Evolutionary conservation across 495 filamentous ascomycete species (phyloP).

Genomic region (Xylona heveae): DNA sequence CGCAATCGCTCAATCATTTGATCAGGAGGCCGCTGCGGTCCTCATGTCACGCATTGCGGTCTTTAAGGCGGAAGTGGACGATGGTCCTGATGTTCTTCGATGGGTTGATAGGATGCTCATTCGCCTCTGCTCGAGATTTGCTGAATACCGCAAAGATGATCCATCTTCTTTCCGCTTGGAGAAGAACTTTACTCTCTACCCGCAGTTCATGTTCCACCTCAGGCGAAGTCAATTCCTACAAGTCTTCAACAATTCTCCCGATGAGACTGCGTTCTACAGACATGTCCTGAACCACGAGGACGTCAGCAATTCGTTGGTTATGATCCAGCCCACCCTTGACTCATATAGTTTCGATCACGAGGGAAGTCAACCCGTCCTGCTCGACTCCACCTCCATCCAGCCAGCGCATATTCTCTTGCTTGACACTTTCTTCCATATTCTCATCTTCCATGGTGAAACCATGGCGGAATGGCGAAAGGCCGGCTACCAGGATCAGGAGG

Average conservation of each 20-base stretch:
- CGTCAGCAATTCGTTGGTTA: conserved; percentile 87
- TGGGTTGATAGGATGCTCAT: conserved; percentile 99
- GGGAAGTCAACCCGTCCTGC: conserved; percentile 68
- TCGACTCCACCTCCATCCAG: conserved; percentile 93
- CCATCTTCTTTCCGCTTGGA: conserved; percentile 93
- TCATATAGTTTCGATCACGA: conserved; percentile 95
- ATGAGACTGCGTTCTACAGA: conserved; percentile 96
- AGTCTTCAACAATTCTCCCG: conserved; percentile 98
- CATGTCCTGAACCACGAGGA: conserved; percentile 97
- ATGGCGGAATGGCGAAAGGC: conserved; percentile 97
- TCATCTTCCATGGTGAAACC: conserved; percentile 97
- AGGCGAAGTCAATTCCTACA: conserved; percentile 94
- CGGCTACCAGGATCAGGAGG: conserved; percentile 94
- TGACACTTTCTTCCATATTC: conserved; percentile 98
- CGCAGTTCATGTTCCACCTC: conserved; percentile 99
- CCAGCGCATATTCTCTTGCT: conserved; percentile 84
- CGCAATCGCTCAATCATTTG: conserved; percentile 93
- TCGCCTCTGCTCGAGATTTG: conserved; percentile 85
- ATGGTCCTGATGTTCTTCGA: conserved; percentile 93
- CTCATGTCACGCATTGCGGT: conserved; percentile 97
- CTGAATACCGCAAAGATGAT: conserved; percentile 97
- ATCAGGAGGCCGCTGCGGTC: conserved; percentile 94
- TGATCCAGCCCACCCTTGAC: conserved; percentile 97
- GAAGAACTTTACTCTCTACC: conserved; percentile 98
- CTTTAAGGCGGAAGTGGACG: conserved; percentile 97